Base-by-base conservation (phyloP, 2,329 filamentous ascomycete species). In the Emmonsia crescens region DNA sequence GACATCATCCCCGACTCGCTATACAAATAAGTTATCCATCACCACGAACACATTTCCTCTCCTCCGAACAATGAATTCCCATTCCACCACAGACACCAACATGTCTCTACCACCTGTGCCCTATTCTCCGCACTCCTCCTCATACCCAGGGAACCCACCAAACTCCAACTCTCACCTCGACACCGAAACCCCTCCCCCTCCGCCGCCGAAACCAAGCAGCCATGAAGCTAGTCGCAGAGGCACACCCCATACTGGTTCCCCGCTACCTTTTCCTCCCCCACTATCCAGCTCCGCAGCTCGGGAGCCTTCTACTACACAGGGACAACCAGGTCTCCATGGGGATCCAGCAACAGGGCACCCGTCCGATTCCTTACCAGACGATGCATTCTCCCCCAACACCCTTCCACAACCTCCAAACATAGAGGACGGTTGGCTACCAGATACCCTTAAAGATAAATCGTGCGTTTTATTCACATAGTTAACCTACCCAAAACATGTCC, bases 381-480 rank as follows among this genome's bases (percentile, higher is more conserved):
- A 64, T 56, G 42, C 64, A 60, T 57, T 61, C 61, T 54, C 61
- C 36, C 60, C 62, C 57, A 57, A 65, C 62, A 63, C 65, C 51
- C 61, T 70, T 2, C 68, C 70, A 1, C 66, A 70, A 21, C 72
- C 72, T 5, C 74, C 75, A 16, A 65, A 68, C 66, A 49, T 86
- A 24, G 85, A 89, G 59, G 83, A 86, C 65, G 69, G 72, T 40
- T 96, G 91, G 91, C 80, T 96, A 2, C 91, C 91, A 1, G 82
- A 84, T 63, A 77, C 85, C 14, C 77, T 96, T 1, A 83, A 89
- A 70, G 89, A 94, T 70, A 95, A 94, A 78, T 86, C 89, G 91
- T 95, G 78, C 66, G 84, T 77, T 63, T 66, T 60, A 54, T 51
- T 16, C 62, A 60, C 55, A 49, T 63, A 42, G 29, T 40, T 46